Evolutionary conservation across 768 basidiomycete species (phyloP), one percentile per base, ranked within the genome.

Genomic region (Cubamyces lactineus): DNA sequence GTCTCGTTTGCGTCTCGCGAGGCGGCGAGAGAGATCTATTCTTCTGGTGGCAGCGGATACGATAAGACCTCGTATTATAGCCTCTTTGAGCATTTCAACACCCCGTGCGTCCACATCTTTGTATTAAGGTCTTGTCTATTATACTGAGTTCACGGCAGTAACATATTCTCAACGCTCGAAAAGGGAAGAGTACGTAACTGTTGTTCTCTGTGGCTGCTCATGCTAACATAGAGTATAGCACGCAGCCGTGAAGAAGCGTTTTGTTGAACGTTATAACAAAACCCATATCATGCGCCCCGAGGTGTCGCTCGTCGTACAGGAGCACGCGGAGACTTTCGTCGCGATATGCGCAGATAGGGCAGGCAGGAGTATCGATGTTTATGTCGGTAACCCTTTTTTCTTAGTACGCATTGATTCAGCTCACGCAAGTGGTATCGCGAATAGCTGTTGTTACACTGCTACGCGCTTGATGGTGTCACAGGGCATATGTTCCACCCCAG

Each of bases 1-100:
- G 61, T 69, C 21, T 67, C 68, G 4, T 69, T 67, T 19, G 66
- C 68, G 17, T 65, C 46, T 3, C 59, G 63, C 24, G 68, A 67
- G 17, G 68, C 68, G 1, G 59, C 38, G 50, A 69, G 66, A 55
- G 65, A 69, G 45, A 69, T 69, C 40, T 69, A 69, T 45, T 49
- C 61, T 40, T 65, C 64, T 17, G 66, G 63, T 2, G 68, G 68
- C 34, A 66, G 68, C 34, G 68, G 68, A 16, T 67, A 61, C 41
- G 68, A 69, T 34, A 66, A 67, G 26, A 46, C 63, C 2, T 15
- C 51, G 19, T 67, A 67, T 51, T 67, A 69, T 41, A 5, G 16
- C 2, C 34, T 69, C 21, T 67, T 69, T 39, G 39, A 46, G 30
- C 61, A 62, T n/a, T 69, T 57, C 38, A 53, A 49, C 11, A 63